A percentile compares a stretch with the other conserved stretches of the same genome.
Conservation (phyloP, 2,329 filamentous ascomycete species). For the Trichoderma endophyticum region DNA sequence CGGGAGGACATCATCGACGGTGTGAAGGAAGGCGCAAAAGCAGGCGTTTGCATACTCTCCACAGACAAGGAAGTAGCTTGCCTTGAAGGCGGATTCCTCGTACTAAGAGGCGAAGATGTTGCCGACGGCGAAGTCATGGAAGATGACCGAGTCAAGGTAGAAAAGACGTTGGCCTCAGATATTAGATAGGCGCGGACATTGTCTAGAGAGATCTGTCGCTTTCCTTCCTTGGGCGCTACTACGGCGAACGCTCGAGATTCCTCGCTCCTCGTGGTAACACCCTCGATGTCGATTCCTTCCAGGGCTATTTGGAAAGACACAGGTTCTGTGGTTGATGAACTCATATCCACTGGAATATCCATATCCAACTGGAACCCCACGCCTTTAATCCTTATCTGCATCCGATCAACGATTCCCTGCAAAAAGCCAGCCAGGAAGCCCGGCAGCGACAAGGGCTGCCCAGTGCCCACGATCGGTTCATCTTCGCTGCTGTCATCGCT, state of each 20-base stretch:
- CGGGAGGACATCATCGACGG: neutral
- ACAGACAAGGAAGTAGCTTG: slow-evolving; percentile 31
- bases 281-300: slow-evolving; percentile 63
- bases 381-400: slow-evolving; percentile 62
- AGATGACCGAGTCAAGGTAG: slow-evolving; percentile 55
- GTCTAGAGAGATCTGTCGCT: slow-evolving; percentile 61
- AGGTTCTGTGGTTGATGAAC: slow-evolving; percentile 46
- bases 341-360: slow-evolving; percentile 50
- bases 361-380: slow-evolving; percentile 66
- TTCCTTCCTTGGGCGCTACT: slow-evolving; percentile 55
- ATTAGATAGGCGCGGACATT: slow-evolving; percentile 63
- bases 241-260: slow-evolving; percentile 36
- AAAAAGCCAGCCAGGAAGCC: slow-evolving; percentile 68
- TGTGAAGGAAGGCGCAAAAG: slow-evolving; percentile 20
- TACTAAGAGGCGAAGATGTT: slow-evolving; percentile 51
- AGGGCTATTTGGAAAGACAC: slow-evolving; percentile 65
- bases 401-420: slow-evolving; percentile 69
- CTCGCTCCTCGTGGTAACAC: slow-evolving; percentile 49
- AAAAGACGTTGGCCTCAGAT: slow-evolving; percentile 65
- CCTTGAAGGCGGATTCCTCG: slow-evolving; percentile 35
- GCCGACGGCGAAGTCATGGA: slow-evolving; percentile 45
- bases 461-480: slow-evolving; percentile 62
- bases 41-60: slow-evolving; percentile 24
- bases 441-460: slow-evolving; percentile 66
- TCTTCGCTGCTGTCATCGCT: slow-evolving; percentile 64